Percentiles rank a stretch among this genome's conserved stretches.
phyloP scores from a whole-genome alignment of 2,329 filamentous ascomycete species.

The Fusarium longipes region DNA sequence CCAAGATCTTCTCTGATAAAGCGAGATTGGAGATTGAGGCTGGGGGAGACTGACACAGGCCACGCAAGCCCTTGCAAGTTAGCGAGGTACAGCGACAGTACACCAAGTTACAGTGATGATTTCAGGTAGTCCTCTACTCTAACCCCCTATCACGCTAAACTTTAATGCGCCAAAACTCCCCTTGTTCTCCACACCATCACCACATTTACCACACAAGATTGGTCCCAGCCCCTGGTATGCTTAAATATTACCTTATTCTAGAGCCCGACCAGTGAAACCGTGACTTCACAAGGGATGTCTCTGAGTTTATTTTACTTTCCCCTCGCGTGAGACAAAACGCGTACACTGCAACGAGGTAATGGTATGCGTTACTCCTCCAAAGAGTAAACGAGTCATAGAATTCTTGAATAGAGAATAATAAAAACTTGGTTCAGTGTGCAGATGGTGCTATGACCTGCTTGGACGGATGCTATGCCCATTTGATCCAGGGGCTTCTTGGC shows the following conservation, averaged over 20 bases:
- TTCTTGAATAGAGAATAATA: neutral
- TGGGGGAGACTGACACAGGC: constrained; percentile 19
- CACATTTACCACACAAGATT: constrained; percentile 4
- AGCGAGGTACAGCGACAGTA: neutral
- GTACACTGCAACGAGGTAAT: neutral
- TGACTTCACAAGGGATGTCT: constrained; percentile 12
- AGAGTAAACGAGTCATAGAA: neutral
- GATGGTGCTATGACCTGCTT: constrained; percentile 2
- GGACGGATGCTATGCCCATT: constrained; percentile 22
- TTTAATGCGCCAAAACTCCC: constrained; percentile 38
- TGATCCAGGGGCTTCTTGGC: constrained; percentile 37
- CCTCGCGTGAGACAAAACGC: neutral
- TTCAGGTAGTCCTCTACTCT: neutral
- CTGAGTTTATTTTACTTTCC: neutral
- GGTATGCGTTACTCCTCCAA: neutral
- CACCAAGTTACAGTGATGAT: accelerated
- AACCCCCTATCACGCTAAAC: constrained; percentile 32
- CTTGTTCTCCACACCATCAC: constrained; percentile 15
- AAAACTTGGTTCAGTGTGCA: constrained; percentile 12
- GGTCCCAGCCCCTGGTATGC: constrained; percentile 41
- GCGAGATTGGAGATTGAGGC: constrained; percentile 10
- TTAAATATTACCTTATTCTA: constrained; percentile 48
- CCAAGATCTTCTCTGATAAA: constrained; percentile 19
- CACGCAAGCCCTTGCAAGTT: constrained; percentile 29
- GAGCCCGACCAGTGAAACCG: constrained; percentile 32